Base-by-base conservation (phyloP, 345 rosid species). In the Combretum micranthum region DNA sequence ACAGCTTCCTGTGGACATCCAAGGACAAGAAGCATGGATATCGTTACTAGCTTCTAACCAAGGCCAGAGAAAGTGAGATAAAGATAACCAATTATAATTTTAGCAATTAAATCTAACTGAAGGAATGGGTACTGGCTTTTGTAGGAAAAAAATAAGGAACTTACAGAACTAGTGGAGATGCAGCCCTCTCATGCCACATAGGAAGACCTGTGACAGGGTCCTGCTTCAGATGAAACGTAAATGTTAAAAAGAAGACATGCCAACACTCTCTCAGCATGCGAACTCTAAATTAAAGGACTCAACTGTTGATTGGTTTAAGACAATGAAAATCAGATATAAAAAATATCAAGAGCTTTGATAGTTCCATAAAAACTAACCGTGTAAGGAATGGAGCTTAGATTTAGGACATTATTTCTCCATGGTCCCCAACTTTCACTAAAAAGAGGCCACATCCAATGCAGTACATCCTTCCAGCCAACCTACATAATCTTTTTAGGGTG, bases 401-500 rank as follows among this genome's bases (percentile, higher is more conserved):
- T 82, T 71, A 91, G 75, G 57, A 76, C 77, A 66, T 82, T 79
- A 13, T 66, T 77, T 75, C 98, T 79, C 98, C 98, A 91, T 14
- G 79, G 73, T 53, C 83, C 86, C 91, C 89, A 91, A 48, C 66
- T 72, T 67, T 91, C 91, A 45, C 84, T 61, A 73, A 80, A 87
- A 55, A 91, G 87, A 15, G 98, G 96, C 96, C 96, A 90, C 97
- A 91, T 87, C 96, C 96, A 91, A 63, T 91, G 96, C 53, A 72
- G 75, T 64, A 87, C 89, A 63, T 91, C 96, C 73, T 69, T 79
- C 98, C 96, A 91, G 67, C 83, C 75, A 64, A 80, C 78, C 97
- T 90, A 46, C 11, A 55, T n/a, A 23, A 21, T 42, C 49, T 15
- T 19, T 2, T 50, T 26, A 55, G 32, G 5, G 11, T 22, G 16